Evolutionary conservation across 768 basidiomycete genomes (phyloP).

Genomic region (Pholiota microspora): DNA sequence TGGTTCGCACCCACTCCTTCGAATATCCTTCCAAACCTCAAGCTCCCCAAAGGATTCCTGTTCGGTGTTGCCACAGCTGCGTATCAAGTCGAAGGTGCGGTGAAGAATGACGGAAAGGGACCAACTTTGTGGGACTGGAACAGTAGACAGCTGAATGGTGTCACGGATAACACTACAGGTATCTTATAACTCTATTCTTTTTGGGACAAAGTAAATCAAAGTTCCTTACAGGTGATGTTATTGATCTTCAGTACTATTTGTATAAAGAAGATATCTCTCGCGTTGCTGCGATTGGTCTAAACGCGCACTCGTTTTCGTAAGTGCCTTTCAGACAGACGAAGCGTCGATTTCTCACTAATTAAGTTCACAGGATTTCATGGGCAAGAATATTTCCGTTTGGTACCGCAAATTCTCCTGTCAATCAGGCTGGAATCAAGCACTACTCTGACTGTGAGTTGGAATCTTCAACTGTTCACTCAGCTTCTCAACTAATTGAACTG

Average conservation of each 20-base stretch:
- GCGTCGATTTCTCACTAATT: too few species aligned
- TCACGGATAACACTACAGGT: conserved; percentile 45
- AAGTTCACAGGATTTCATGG: conserved; percentile 56
- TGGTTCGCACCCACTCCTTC: conserved; percentile 45
- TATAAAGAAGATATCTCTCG: conserved; percentile 52
- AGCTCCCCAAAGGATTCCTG: conserved; percentile 44
- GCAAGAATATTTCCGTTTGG: conserved; percentile 50
- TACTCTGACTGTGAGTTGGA: conserved; percentile 38
- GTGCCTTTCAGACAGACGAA: conserved; percentile 8
- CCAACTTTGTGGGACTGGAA: conserved; percentile 52
- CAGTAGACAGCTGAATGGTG: conserved; percentile 38
- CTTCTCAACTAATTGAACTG: not conserved
- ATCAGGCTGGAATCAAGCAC: conserved; percentile 43
- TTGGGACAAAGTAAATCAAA: not conserved
- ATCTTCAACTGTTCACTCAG: not conserved
- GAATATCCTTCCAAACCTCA: conserved; percentile 40
- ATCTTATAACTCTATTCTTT: not conserved
- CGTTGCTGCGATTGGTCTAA: conserved; percentile 49
- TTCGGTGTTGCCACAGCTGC: conserved; percentile 54
- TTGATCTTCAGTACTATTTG: conserved; percentile 48
- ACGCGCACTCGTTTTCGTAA: conserved; percentile 52
- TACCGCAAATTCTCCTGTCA: conserved; percentile 46
- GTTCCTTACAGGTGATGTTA: conserved; percentile 36
- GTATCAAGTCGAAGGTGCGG: conserved; percentile 54
- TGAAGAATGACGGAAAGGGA: conserved; percentile 47